Conservation (phyloP, 1,139 yeast genomes). For the Sugiyamaella pinicola region DNA sequence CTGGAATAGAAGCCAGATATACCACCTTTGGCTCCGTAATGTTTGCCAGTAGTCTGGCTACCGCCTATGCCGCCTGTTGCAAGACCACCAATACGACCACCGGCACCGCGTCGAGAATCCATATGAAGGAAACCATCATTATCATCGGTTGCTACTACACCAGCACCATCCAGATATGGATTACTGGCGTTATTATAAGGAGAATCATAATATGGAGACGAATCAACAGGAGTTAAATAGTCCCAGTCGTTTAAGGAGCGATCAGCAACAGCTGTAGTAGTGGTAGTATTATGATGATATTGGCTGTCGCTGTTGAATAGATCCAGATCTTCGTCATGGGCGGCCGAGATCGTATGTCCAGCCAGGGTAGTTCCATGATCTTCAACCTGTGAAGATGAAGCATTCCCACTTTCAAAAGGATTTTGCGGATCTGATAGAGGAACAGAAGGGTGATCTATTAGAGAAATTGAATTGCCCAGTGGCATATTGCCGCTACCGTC, state of each 20-base stretch:
- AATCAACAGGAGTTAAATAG: constrained; percentile 25
- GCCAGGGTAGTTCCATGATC: background rate
- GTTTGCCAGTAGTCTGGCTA: constrained; percentile 13
- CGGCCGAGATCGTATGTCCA: background rate
- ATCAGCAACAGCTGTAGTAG: background rate
- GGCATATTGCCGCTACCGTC: background rate
- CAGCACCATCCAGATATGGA: constrained; percentile 31
- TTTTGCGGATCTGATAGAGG: constrained; percentile 16
- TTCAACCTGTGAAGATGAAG: background rate
- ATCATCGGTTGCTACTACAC: constrained; percentile 29
- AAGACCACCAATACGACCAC: constrained; percentile 8
- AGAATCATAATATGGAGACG: constrained; percentile 18
- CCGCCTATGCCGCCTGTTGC: background rate
- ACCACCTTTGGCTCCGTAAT: constrained; percentile 26
- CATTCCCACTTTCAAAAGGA: constrained; percentile 12
- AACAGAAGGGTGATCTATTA: constrained; percentile 32
- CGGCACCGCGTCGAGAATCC: constrained; percentile 12
- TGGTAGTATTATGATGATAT: constrained; percentile 17
- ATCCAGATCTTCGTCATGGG: constrained; percentile 12
- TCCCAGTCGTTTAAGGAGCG: constrained; percentile 11
- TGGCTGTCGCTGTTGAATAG: constrained; percentile 14
- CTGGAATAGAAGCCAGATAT: constrained; percentile 37
- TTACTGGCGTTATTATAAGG: constrained; percentile 19
- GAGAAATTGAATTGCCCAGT: constrained; percentile 15
- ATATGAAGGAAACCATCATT: constrained; percentile 22